A percentile compares a stretch with the other conserved stretches of the same genome.
Conservation (phyloP, 371 early-diverging fungal genomes). For the Rhizopus arrhizus region DNA sequence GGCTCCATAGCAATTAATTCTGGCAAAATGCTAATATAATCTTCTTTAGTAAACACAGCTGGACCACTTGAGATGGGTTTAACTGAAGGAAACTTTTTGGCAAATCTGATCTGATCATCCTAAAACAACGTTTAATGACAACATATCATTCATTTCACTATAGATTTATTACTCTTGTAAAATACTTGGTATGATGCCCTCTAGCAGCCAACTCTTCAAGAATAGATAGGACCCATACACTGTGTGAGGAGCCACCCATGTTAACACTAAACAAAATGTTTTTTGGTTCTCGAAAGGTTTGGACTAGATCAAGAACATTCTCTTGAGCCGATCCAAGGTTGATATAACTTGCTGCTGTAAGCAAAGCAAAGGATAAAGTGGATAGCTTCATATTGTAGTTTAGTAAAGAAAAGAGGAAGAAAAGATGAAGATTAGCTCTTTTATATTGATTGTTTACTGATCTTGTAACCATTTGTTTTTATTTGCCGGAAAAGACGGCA, state of each 20-base stretch:
- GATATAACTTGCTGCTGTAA: not conserved
- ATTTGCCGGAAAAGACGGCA: no score
- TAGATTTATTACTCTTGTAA: conserved; percentile 14
- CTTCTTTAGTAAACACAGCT: not conserved
- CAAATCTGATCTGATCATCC: conserved; percentile 23
- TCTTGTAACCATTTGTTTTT: no score
- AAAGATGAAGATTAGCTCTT: no score
- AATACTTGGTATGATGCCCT: conserved; percentile 14
- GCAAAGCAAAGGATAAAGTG: not conserved
- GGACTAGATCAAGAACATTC: not conserved
- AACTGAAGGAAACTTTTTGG: conserved; percentile 19
- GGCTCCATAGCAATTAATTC: not conserved
- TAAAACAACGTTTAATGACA: not conserved
- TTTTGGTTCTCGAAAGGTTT: conserved; percentile 15
- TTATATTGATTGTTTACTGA: no score
- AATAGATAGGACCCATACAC: conserved; percentile 21
- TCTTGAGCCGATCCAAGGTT: not conserved
- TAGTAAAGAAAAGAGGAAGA: no score
- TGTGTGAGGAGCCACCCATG: conserved; percentile 24
- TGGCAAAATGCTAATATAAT: not conserved
- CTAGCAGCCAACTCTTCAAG: conserved; percentile 21
- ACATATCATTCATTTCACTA: not conserved
- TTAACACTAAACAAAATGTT: conserved; percentile 14
- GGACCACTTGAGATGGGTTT: conserved; percentile 15
- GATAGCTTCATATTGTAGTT: not conserved